Evolutionary conservation across 2,329 filamentous ascomycete genomes (phyloP).

Genomic region (Fusarium equiseti): DNA sequence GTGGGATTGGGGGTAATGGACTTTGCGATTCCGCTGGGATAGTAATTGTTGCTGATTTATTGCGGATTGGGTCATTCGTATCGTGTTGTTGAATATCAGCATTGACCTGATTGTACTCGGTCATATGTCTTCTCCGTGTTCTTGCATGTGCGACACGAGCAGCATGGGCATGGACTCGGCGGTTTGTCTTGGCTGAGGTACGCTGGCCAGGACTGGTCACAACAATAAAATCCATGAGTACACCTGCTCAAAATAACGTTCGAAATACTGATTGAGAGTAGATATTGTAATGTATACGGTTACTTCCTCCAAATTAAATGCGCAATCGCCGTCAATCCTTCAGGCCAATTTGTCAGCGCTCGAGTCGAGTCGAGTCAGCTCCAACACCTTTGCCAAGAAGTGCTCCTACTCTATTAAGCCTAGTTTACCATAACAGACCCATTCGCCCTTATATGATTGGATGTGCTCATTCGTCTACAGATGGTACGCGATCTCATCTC

Average conservation of each 20-base stretch:
- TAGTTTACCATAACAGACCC: not conserved
- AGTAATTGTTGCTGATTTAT: accelerated
- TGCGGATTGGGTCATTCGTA: accelerated
- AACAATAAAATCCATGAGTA: slow-evolving; percentile 1
- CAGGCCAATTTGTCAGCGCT: not conserved
- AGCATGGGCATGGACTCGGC: slow-evolving; percentile 14
- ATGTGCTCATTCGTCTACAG: slow-evolving; percentile 3
- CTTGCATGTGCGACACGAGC: slow-evolving; percentile 13
- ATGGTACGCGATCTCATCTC: slow-evolving; percentile 34
- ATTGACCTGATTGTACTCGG: not conserved
- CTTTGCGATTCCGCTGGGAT: accelerated
- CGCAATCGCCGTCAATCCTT: not conserved
- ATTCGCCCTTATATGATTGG: not conserved
- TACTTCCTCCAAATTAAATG: not conserved
- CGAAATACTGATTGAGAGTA: not conserved
- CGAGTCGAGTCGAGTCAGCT: not conserved
- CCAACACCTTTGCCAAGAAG: slow-evolving; percentile 11
- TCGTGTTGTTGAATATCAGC: too few relatives aligned
- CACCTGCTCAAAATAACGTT: too few relatives aligned
- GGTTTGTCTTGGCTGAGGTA: slow-evolving; percentile 3
- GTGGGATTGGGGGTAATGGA: not conserved
- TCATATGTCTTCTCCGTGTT: not conserved
- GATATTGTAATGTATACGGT: not conserved
- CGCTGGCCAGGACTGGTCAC: not conserved
- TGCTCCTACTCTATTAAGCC: slow-evolving; percentile 21